phyloP scores from a whole-genome alignment of 169 alveolate genomes.

The Plasmodium ovale region DNA sequence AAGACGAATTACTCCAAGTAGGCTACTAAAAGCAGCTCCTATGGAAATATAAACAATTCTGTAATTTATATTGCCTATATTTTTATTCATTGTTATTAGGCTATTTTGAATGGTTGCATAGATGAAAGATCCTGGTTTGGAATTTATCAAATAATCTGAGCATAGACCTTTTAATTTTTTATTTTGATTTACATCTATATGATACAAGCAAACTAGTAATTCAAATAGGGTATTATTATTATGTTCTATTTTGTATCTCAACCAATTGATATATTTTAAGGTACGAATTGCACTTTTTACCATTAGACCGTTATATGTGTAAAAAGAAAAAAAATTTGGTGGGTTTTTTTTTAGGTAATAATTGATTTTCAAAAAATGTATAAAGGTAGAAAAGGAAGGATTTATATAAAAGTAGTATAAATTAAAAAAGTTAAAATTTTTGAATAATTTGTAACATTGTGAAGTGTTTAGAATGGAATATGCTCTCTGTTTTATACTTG shows the following conservation, averaged over 20 bases:
- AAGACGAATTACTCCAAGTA: conserved; percentile 19
- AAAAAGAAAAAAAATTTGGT: conserved; percentile 7
- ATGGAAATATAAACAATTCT: conserved; percentile 57
- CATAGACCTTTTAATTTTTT: conserved; percentile 64
- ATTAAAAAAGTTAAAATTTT: conserved; percentile 28
- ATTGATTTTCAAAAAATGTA: conserved; percentile 7
- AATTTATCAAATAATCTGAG: conserved; percentile 54
- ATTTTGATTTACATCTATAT: conserved; percentile 37
- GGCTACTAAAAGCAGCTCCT: conserved; percentile 71
- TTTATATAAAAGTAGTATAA: conserved; percentile 2
- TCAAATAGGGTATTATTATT: conserved; percentile 21
- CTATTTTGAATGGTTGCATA: conserved; percentile 55
- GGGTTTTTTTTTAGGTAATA: neutral
- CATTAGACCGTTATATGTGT: neutral
- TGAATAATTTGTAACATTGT: neutral
- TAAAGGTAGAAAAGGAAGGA: conserved; percentile 4
- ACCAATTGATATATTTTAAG: neutral
- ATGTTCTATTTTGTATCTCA: neutral
- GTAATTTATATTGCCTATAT: conserved; percentile 34
- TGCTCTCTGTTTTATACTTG: conserved; percentile 35
- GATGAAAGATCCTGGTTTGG: conserved; percentile 36
- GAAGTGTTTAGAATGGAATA: conserved; percentile 50
- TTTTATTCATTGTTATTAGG: conserved; percentile 40
- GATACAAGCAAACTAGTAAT: conserved; percentile 50
- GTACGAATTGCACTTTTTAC: neutral